Conservation (phyloP, 805 yeast species). For the Jamesozyma rosinii region DNA sequence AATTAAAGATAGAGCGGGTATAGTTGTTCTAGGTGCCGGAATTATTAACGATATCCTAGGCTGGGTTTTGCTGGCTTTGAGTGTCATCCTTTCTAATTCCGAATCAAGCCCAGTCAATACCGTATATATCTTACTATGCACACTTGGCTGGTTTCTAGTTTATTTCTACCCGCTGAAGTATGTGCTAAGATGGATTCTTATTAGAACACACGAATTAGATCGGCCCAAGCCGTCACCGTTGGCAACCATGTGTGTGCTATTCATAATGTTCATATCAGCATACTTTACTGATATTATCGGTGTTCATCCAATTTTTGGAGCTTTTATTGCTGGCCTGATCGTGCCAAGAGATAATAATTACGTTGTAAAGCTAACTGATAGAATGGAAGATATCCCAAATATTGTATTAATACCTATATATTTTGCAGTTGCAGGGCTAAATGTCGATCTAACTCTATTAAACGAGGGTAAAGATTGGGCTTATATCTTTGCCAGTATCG, state of each 20-base stretch:
- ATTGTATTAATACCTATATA: conserved; percentile 65
- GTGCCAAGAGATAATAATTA: conserved; percentile 71
- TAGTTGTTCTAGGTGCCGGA: conserved; percentile 72
- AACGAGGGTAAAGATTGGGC: conserved; percentile 70
- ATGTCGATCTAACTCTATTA: conserved; percentile 55
- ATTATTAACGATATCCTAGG: conserved; percentile 72
- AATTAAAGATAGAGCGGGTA: conserved; percentile 63
- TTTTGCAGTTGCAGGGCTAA: conserved; percentile 72
- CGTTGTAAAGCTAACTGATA: conserved; percentile 58
- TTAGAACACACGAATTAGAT: conserved; percentile 46
- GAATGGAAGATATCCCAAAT: conserved; percentile 70
- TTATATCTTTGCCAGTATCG: conserved; percentile 57
- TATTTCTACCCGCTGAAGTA: conserved; percentile 49
- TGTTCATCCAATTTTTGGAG: conserved; percentile 81
- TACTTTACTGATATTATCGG: conserved; percentile 79
- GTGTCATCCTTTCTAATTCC: conserved; percentile 69
- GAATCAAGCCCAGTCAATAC: conserved; percentile 54
- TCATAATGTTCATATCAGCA: conserved; percentile 54
- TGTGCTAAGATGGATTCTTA: conserved; percentile 37
- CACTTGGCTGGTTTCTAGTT: conserved; percentile 61
- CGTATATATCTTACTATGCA: conserved; percentile 55
- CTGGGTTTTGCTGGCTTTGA: conserved; percentile 70
- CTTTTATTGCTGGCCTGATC: conserved; percentile 66
- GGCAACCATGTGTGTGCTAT: conserved; percentile 46
- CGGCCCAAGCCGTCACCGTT: conserved; percentile 55